Base-by-base conservation (phyloP, 306 rosid genomes). In the Urtica urens region DNA sequence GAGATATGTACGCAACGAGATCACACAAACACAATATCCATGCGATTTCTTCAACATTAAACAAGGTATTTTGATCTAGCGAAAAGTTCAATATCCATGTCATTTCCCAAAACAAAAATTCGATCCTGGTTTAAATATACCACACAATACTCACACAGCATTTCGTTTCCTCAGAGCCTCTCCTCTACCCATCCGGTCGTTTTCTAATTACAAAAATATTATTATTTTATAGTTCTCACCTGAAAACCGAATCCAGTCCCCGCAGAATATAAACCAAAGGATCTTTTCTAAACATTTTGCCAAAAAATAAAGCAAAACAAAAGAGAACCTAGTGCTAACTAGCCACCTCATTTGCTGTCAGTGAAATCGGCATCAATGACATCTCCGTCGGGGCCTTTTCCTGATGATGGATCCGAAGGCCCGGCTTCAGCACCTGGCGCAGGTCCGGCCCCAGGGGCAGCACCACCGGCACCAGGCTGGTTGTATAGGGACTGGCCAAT, bases 331-430 rank as follows among this genome's bases (percentile, higher is more conserved):
- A 10, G 12, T 10, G 4, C 21, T 19, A 41, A 11, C 50, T 23
- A 38, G 51, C 38, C 33, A 24, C 8, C 77, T 71, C 78, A 74
- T 65, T 70, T 79, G 50, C 86, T 82, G 63, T 82, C 94, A 0
- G 84, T 82, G 53, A 87, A 87, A 64, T 87, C 94, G 0, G 94
- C 92, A 72, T 82, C 96, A 7, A 82, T 82, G n/a, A 87, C 94
- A 20, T 82, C 96, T 4, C 86, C 94, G 3, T 82, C 92, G 0
- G 86, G 67, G 44, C 93, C 94, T 40, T 75, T 72, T 68, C 60
- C 72, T 0, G 88, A 67, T 6, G 49, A 44, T 6, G 94, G 67
- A 27, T 72, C 94, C 1, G 94, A 54, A 2, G 92, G 72, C 18
- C 92, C 92, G 37, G 96, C 26, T 44, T 82, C 94, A 0, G 50